phyloP scores from a whole-genome alignment of 306 rosid species.

The Prunus mongolica region DNA sequence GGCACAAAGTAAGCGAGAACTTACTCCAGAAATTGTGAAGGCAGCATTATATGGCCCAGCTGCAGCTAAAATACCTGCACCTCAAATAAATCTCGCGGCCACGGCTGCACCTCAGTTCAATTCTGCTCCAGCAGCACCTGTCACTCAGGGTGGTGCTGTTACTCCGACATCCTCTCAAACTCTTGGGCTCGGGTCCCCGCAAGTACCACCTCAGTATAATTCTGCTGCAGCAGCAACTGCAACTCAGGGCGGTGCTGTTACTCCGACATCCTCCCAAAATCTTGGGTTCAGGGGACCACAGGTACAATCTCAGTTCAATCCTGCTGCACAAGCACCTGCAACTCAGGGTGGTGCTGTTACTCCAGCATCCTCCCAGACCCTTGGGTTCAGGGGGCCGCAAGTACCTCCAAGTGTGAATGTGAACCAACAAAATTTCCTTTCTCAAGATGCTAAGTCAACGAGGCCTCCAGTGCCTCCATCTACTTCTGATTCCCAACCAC shows the following conservation, averaged over 20 bases:
- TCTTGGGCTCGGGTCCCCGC: constrained; percentile 46
- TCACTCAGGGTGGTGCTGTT: constrained; percentile 35
- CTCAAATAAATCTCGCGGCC: constrained; percentile 60
- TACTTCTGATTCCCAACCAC: constrained; percentile 33
- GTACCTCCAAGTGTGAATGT: constrained; percentile 33
- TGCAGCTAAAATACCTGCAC: constrained; percentile 93
- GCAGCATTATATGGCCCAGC: constrained; percentile 92
- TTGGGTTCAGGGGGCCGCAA: constrained; percentile 45
- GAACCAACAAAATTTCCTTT: constrained; percentile 40
- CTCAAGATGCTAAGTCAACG: constrained; percentile 31
- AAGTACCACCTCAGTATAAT: constrained; percentile 39
- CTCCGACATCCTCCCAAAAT: constrained; percentile 43
- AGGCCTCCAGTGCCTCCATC: constrained; percentile 51
- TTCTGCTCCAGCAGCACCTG: constrained; percentile 41
- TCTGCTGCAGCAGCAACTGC: constrained; percentile 42
- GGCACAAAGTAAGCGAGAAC: constrained; percentile 88
- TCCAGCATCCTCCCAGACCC: constrained; percentile 44
- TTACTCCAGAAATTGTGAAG: constrained; percentile 82
- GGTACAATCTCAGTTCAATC: constrained; percentile 37
- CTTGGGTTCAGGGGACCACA: constrained; percentile 47
- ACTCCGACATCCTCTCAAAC: constrained; percentile 43
- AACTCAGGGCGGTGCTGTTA: constrained; percentile 37
- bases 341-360: constrained; percentile 36
- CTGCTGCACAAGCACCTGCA: constrained; percentile 39
- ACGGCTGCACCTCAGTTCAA: constrained; percentile 42